Evolutionary conservation across 139 green algal genomes (phyloP).

Genomic region (Eudorina sp.): DNA sequence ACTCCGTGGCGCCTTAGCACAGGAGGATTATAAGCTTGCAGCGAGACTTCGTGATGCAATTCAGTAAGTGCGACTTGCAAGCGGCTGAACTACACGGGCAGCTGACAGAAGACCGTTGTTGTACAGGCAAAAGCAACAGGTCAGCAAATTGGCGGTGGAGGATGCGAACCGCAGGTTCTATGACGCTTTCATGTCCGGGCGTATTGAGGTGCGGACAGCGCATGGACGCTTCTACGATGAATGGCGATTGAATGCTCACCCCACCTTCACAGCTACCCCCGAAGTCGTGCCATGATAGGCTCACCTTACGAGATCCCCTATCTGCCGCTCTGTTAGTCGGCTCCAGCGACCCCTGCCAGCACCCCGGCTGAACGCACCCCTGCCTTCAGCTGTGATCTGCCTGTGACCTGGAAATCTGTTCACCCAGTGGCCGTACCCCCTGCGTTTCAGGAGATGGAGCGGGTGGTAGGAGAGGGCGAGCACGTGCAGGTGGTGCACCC

Average conservation of each 20-base stretch:
- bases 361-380: too few species aligned
- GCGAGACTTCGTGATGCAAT: constrained; percentile 59
- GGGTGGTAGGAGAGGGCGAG: constrained; percentile 84
- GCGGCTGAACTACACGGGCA: not conserved
- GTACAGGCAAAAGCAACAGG: constrained; percentile 62
- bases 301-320: too few species aligned
- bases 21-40: constrained; percentile 63
- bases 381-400: too few species aligned
- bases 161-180: constrained; percentile 90
- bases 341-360: too few species aligned
- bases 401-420: too few species aligned
- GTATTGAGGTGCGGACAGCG: constrained; percentile 62
- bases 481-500: constrained; percentile 89
- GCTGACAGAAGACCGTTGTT: not conserved
- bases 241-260: too few species aligned
- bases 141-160: constrained; percentile 78
- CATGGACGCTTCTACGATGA: too few species aligned
- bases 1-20: not conserved
- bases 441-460: constrained; percentile 84
- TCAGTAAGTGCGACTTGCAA: constrained; percentile 43
- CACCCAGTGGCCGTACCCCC: too few species aligned
- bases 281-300: too few species aligned
- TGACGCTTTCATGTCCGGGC: constrained; percentile 77
- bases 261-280: too few species aligned
- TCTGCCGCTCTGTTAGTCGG: too few species aligned